These are phyloP conservation scores for Fusarium bactridioides DNA, from an alignment of 2,329 filamentous ascomycete genomes.

Conservation along the genomic window DNA sequence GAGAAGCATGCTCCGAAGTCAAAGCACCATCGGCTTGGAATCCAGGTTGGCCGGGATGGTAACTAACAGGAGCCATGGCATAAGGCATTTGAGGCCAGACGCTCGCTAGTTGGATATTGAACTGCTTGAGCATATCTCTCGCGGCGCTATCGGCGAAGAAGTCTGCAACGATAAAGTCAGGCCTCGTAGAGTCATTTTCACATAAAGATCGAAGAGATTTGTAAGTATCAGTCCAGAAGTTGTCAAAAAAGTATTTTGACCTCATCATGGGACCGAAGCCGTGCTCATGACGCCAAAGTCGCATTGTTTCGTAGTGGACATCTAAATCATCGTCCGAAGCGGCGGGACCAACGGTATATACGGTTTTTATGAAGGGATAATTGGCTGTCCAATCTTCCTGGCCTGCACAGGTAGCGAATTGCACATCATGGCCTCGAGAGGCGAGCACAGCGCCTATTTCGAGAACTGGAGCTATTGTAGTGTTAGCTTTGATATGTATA, in stretches of 20 bases:
- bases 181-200: constrained; percentile 35
- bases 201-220: constrained; percentile 26
- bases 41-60: constrained; percentile 53
- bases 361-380: constrained; percentile 44
- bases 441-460: constrained; percentile 47
- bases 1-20: constrained; percentile 50
- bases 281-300: constrained; percentile 44
- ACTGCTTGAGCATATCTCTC: constrained; percentile 50
- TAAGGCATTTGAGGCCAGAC: constrained; percentile 54
- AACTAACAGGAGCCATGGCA: constrained; percentile 47
- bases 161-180: constrained; percentile 53
- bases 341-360: constrained; percentile 45
- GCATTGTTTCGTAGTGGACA: constrained; percentile 48
- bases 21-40: constrained; percentile 50
- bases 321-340: constrained; percentile 42
- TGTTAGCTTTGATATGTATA: not conserved
- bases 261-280: constrained; percentile 44
- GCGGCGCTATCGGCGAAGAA: constrained; percentile 54
- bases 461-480: constrained; percentile 44
- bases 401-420: constrained; percentile 49
- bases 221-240: constrained; percentile 47
- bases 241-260: constrained; percentile 50
- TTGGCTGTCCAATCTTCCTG: constrained; percentile 47
- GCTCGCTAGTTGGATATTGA: constrained; percentile 49
- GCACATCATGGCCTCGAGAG: constrained; percentile 46